phyloP scores from a whole-genome alignment of 805 yeast genomes.

The Yamadazyma sp. region DNA sequence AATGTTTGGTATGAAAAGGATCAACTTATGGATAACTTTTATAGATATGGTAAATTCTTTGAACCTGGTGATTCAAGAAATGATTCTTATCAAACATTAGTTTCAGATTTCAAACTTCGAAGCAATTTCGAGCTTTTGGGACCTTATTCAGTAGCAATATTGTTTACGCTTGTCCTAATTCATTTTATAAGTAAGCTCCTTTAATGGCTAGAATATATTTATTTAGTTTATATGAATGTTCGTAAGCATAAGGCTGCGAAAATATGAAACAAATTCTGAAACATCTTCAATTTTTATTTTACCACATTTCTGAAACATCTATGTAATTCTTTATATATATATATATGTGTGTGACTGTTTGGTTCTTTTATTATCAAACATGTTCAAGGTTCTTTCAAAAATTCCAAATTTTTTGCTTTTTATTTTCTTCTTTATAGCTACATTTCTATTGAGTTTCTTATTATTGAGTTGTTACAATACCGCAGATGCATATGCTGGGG shows the following conservation, averaged over 20 bases:
- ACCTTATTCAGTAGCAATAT: no score
- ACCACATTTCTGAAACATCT: no score
- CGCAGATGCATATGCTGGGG: constrained; percentile 41
- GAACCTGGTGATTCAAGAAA: constrained; percentile 13
- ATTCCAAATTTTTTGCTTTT: constrained; percentile 27
- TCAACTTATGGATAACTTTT: constrained; percentile 58
- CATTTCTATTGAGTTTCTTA: constrained; percentile 52
- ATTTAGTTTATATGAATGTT: no score
- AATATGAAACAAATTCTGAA: constrained; percentile 6
- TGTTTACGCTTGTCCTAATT: no score
- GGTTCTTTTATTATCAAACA: no score
- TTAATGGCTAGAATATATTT: no score
- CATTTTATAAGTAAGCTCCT: no score
- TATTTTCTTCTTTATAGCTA: constrained; percentile 43
- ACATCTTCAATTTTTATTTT: no score
- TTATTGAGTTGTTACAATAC: constrained; percentile 52
- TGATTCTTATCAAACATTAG: constrained; percentile 19
- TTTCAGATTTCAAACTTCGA: constrained; percentile 21
- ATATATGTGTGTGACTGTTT: no score
- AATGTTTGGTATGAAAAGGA: constrained; percentile 80
- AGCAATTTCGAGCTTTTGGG: constrained; percentile 15
- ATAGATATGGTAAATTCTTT: constrained; percentile 51
- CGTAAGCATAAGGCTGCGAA: no score
- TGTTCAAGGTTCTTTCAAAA: constrained; percentile 10
- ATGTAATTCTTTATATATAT: no score